Conservation (phyloP, 1,284 basidiomycete species). For the Malassezia slooffiae region DNA sequence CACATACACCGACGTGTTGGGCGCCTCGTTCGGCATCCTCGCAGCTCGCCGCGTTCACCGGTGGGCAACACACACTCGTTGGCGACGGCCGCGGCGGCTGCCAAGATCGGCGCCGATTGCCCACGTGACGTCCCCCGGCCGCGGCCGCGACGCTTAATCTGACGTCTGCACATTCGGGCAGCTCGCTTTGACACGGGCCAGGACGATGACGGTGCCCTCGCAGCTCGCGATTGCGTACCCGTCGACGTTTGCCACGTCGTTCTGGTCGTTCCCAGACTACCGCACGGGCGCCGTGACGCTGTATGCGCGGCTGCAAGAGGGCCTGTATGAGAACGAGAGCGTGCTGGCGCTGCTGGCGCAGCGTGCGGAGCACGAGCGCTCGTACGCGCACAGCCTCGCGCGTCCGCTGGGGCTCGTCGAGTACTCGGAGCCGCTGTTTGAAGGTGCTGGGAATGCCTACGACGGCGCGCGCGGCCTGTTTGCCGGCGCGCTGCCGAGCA, state of each 20-base stretch:
- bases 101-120: too few relatives aligned
- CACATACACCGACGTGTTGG: slow-evolving; percentile 80
- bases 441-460: neutral
- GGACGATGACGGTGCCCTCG: slow-evolving; percentile 35
- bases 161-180: too few relatives aligned
- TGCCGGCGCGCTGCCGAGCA: slow-evolving; percentile 18
- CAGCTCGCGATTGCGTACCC: slow-evolving; percentile 32
- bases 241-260: slow-evolving; percentile 32
- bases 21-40: slow-evolving; percentile 48
- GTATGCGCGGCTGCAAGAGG: slow-evolving; percentile 34
- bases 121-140: too few relatives aligned
- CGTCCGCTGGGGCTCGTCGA: slow-evolving; percentile 22
- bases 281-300: slow-evolving; percentile 28
- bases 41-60: too few relatives aligned
- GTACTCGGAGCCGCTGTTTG: slow-evolving; percentile 25
- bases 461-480: slow-evolving; percentile 9
- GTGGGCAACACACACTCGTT: too few relatives aligned
- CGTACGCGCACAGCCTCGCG: slow-evolving; percentile 24
- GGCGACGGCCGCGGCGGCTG: too few relatives aligned
- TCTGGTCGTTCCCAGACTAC: slow-evolving; percentile 42
- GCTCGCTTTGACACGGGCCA: too few relatives aligned
- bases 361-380: slow-evolving; percentile 27
- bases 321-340: slow-evolving; percentile 38
- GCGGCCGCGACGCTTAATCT: too few relatives aligned
- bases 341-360: slow-evolving; percentile 34